These are phyloP conservation scores for Mycocentrospora acerina DNA, from an alignment of 2,329 filamentous ascomycete genomes.

Conservation along the genomic window DNA sequence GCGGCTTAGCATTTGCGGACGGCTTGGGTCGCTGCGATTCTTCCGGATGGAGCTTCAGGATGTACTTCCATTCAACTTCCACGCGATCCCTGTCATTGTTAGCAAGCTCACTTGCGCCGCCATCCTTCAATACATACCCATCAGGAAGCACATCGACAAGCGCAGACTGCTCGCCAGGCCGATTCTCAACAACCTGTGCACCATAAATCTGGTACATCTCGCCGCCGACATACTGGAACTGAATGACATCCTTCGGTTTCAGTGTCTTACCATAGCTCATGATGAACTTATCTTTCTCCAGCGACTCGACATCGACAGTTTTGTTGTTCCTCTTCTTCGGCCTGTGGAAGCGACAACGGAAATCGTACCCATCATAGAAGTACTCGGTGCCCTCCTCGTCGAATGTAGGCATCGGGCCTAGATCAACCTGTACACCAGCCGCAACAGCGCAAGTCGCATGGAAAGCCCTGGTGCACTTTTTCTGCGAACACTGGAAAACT, in stretches of 20 bases:
- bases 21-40: constrained; percentile 75
- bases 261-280: constrained; percentile 68
- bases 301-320: constrained; percentile 65
- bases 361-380: constrained; percentile 86
- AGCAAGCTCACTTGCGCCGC: constrained; percentile 6
- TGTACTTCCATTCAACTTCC: constrained; percentile 83
- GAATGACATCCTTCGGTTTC: constrained; percentile 74
- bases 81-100: constrained; percentile 62
- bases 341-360: constrained; percentile 92
- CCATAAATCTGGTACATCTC: constrained; percentile 90
- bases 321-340: constrained; percentile 85
- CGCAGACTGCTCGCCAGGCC: constrained; percentile 70
- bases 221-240: constrained; percentile 75
- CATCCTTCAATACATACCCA: constrained; percentile 70
- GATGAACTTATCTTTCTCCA: constrained; percentile 72
- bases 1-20: constrained; percentile 69
- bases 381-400: constrained; percentile 91
- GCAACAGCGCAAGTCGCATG: constrained; percentile 93
- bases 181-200: constrained; percentile 82
- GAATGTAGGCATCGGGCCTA: constrained; percentile 81
- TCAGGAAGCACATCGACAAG: constrained; percentile 82
- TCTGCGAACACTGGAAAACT: constrained; percentile 94
- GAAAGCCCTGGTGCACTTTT: constrained; percentile 91
- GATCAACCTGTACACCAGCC: constrained; percentile 88
- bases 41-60: constrained; percentile 69